Conservation (phyloP, 2,329 filamentous ascomycete species). For the Eurotiales sp. region DNA sequence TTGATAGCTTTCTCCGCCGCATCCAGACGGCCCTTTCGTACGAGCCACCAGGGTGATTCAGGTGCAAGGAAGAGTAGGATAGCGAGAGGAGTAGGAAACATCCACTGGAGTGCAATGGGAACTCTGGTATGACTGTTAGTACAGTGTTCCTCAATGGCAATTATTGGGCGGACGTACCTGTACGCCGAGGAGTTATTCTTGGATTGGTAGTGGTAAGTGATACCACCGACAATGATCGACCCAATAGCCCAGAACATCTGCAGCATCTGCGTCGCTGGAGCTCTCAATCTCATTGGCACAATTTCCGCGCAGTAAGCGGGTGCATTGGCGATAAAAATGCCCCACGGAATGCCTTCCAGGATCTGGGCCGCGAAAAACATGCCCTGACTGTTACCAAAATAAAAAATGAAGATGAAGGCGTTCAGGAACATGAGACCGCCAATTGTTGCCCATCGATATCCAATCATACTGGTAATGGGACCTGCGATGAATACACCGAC, state of each 20-base stretch:
- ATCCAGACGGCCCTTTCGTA: constrained; percentile 46
- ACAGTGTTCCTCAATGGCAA: constrained; percentile 23
- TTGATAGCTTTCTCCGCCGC: constrained; percentile 45
- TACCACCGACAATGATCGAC: constrained; percentile 56
- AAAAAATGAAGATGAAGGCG: constrained; percentile 51
- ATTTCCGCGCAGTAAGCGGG: constrained; percentile 62
- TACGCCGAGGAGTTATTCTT: constrained; percentile 33
- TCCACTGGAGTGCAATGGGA: constrained; percentile 57
- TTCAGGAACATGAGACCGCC: constrained; percentile 50
- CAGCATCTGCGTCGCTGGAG: constrained; percentile 58
- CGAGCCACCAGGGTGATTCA: constrained; percentile 52
- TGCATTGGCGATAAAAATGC: constrained; percentile 63
- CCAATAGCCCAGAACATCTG: constrained; percentile 66
- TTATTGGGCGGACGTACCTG: constrained; percentile 35
- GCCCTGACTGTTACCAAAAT: constrained; percentile 42
- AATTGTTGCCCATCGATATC: constrained; percentile 60
- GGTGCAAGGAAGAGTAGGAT: constrained; percentile 52
- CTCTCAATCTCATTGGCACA: constrained; percentile 56
- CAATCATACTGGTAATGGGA: constrained; percentile 55
- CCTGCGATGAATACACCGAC: constrained; percentile 50
- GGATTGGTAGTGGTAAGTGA: constrained; percentile 53
- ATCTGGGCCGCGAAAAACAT: constrained; percentile 54
- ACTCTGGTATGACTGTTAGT: constrained; percentile 41
- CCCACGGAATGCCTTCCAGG: constrained; percentile 62
- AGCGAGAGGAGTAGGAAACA: constrained; percentile 55